A percentile compares a stretch with the other conserved stretches of the same genome.
Evolutionary conservation across 225 moss, liverwort and hornwort genomes (phyloP).

Genomic region (Ulota crispa): DNA sequence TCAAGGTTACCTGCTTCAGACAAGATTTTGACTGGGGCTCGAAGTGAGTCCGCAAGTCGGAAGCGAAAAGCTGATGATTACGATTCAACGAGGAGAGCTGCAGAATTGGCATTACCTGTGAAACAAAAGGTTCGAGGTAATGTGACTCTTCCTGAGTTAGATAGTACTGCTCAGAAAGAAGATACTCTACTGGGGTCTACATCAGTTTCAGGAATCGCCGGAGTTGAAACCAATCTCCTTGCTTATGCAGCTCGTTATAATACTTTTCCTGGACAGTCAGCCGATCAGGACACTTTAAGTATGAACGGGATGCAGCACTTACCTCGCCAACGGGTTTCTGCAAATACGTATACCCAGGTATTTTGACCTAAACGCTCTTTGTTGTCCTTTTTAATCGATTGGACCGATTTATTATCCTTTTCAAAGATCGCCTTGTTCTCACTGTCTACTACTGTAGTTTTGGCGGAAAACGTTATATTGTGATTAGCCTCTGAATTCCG

Average conservation of each 20-base stretch:
- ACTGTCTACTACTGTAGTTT: not conserved
- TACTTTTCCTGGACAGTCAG: constrained; percentile 42
- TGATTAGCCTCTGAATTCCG: not conserved
- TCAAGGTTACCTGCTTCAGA: constrained; percentile 76
- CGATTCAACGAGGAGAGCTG: constrained; percentile 73
- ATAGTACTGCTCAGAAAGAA: constrained; percentile 46
- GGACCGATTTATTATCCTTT: not conserved
- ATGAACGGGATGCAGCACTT: constrained; percentile 59
- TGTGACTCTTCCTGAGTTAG: constrained; percentile 41
- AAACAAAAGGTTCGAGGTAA: constrained; percentile 43
- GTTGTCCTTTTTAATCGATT: not conserved
- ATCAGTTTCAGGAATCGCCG: constrained; percentile 49
- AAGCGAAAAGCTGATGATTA: constrained; percentile 84
- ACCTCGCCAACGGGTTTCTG: constrained; percentile 60
- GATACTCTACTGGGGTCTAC: constrained; percentile 32
- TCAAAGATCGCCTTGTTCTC: not conserved
- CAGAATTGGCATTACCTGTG: constrained; percentile 62
- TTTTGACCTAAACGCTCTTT: not conserved
- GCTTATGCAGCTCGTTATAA: constrained; percentile 61
- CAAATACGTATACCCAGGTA: constrained; percentile 57
- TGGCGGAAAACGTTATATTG: not conserved
- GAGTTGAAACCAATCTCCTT: constrained; percentile 56
- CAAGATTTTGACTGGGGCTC: constrained; percentile 47
- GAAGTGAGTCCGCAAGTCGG: constrained; percentile 50
- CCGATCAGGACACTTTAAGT: constrained; percentile 60